Base-by-base conservation (phyloP, 768 basidiomycete species). In the Suillus sp. region DNA sequence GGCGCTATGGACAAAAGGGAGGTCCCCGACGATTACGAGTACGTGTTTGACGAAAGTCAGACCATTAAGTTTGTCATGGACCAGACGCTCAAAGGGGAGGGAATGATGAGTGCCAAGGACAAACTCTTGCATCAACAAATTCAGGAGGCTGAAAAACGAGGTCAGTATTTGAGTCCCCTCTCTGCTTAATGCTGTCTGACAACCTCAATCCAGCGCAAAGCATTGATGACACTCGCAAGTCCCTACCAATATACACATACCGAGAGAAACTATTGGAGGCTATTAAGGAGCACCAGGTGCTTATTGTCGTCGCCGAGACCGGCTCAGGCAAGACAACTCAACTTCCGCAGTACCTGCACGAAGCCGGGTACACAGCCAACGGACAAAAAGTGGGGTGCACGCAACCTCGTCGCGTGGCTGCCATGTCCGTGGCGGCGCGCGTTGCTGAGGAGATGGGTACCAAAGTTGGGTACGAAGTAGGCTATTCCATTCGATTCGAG, bases 401-500 rank as follows among this genome's bases (percentile, higher is more conserved):
- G 0, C 97, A 99, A 76, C 97, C 97, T 37, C 92, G 97, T 70
- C 93, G 97, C 64, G 97, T 99, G 22, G 97, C 97, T 7, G 97
- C 97, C 42, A 99, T 99, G 97, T 95, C 93, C 50, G 97, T 99
- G 59, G 97, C 97, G 4, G 95, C 96, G 18, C 96, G 97, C 79
- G 97, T 99, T 18, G 96, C 97, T 0, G 97, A 99, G 65, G 97
- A 99, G 78, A 95, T 99, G 90, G 97, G 96, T 9, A 92, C 89
- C 3, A 92, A 98, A 75, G 89, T 99, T 45, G 97, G 97, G 11
- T 93, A 96, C 69, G 96, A 99, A 78, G 97, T 99, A 57, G 97
- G 97, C n/a, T 99, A 99, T 77, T 96, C 96, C 38, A 99, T 99
- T 69, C 93, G 97, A 37, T 99, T 99, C 78, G 97, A 99, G 78